Evolutionary conservation across 176 grass and related monocot species (phyloP).

Genomic region (Carex littledalei): DNA sequence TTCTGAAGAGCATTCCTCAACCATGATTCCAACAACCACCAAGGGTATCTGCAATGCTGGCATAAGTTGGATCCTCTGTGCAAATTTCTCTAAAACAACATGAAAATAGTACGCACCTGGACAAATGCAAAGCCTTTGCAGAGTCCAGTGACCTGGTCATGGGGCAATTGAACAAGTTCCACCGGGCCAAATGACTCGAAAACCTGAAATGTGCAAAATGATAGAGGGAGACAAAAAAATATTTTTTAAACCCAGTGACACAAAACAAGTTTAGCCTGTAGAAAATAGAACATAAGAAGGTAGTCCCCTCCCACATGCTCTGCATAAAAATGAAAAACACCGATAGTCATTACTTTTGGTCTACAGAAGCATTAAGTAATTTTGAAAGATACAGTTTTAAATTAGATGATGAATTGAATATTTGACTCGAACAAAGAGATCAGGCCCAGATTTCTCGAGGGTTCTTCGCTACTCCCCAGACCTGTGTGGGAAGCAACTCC

Average conservation of each 20-base stretch:
- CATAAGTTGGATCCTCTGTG: background rate
- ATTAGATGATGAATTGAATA: conserved; percentile 16
- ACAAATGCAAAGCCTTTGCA: conserved; percentile 98
- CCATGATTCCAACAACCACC: background rate
- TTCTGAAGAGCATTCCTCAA: conserved; percentile 8
- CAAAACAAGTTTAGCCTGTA: conserved; percentile 15
- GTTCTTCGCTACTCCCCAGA: conserved; percentile 26
- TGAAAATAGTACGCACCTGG: conserved; percentile 30
- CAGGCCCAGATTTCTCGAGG: conserved; percentile 23
- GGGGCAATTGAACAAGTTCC: conserved; percentile 85
- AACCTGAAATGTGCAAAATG: conserved; percentile 43
- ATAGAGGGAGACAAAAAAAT: conserved; percentile 9
- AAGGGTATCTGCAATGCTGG: background rate
- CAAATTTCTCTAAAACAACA: background rate
- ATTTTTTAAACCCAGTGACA: conserved; percentile 10
- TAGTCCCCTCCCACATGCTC: conserved; percentile 25
- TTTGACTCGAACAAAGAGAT: conserved; percentile 16
- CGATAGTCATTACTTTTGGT: conserved; percentile 23
- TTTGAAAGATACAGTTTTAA: conserved; percentile 15
- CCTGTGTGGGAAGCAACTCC: conserved; percentile 30
- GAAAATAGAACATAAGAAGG: conserved; percentile 25
- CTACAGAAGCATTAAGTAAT: conserved; percentile 10
- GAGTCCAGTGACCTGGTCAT: conserved; percentile 67
- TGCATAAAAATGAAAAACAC: conserved; percentile 30
- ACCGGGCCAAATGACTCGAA: conserved; percentile 91